Evolutionary conservation across 78 protist species (phyloP).

Genomic region (Acrasis kona): DNA sequence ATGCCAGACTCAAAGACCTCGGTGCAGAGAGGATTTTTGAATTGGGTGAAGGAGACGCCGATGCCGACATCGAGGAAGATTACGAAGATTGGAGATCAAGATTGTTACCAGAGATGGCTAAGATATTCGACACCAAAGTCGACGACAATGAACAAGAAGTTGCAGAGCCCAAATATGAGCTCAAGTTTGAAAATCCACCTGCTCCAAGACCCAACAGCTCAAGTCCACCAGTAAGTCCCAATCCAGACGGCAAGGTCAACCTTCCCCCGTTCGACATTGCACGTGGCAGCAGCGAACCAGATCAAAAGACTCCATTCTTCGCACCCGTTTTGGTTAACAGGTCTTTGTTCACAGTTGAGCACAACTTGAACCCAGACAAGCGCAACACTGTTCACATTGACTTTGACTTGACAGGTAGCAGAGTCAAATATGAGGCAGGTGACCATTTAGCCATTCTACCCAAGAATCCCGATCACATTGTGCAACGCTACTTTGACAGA

Average conservation of each 20-base stretch:
- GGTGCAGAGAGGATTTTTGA: constrained; percentile 53
- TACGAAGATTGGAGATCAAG: constrained; percentile 59
- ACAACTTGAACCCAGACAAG: not conserved
- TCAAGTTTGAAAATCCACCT: constrained; percentile 3
- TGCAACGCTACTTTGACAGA: constrained; percentile 28
- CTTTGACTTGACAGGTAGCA: constrained; percentile 25
- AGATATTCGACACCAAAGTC: constrained; percentile 1
- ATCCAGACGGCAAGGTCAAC: not conserved
- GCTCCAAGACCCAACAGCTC: too few relatives aligned
- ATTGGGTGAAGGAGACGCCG: constrained; percentile 83
- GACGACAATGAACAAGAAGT: not conserved
- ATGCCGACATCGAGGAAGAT: constrained; percentile 72
- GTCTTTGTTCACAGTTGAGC: too few relatives aligned
- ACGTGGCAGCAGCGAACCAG: not conserved
- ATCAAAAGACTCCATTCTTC: not conserved
- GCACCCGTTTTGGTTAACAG: not conserved
- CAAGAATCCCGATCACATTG: constrained; percentile 18
- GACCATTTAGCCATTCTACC: constrained; percentile 66
- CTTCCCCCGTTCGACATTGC: too few relatives aligned
- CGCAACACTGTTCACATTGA: constrained; percentile 33
- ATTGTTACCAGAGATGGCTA: constrained; percentile 36
- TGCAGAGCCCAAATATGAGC: not conserved
- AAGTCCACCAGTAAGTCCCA: not conserved
- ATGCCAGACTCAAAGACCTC: constrained; percentile 40
- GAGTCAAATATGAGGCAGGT: constrained; percentile 39